Evolutionary conservation across 1,139 yeast genomes (phyloP).

Genomic region (Sugiyamaella grinbergsii): DNA sequence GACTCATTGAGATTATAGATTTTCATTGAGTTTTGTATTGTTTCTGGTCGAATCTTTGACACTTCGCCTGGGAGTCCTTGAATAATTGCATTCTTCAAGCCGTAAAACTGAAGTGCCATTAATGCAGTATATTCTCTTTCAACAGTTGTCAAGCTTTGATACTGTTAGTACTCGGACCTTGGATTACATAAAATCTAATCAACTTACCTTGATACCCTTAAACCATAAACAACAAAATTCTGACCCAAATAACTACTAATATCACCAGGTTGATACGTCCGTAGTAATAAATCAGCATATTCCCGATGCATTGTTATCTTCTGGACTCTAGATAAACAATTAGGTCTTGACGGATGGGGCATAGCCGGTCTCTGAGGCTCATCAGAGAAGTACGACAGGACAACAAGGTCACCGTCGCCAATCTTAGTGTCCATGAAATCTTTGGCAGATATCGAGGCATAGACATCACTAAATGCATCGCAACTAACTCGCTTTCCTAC

Average conservation of each 20-base stretch:
- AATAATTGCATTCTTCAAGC: constrained; percentile 64
- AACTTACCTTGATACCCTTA: constrained; percentile 66
- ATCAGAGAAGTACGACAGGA: constrained; percentile 52
- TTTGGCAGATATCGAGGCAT: constrained; percentile 66
- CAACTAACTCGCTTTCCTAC: constrained; percentile 81
- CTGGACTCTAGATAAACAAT: constrained; percentile 79
- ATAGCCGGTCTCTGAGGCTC: constrained; percentile 35
- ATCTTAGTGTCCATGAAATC: constrained; percentile 56
- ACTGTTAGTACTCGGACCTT: constrained; percentile 9
- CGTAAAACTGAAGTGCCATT: constrained; percentile 79
- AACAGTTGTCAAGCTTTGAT: constrained; percentile 66
- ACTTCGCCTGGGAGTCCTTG: constrained; percentile 62
- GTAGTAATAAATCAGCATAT: constrained; percentile 68
- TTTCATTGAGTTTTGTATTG: constrained; percentile 43
- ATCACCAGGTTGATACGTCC: constrained; percentile 56
- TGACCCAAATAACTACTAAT: constrained; percentile 64
- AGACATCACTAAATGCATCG: constrained; percentile 86
- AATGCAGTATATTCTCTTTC: constrained; percentile 92
- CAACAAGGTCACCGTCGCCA: constrained; percentile 77
- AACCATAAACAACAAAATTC: constrained; percentile 61
- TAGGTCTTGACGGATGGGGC: constrained; percentile 34
- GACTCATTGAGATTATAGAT: constrained; percentile 73
- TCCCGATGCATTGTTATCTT: constrained; percentile 59
- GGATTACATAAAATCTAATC: constrained; percentile 1
- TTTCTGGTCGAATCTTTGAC: constrained; percentile 45